These are phyloP conservation scores for Naganishia onofrii DNA, from an alignment of 768 basidiomycete genomes.

Conservation along the genomic window DNA sequence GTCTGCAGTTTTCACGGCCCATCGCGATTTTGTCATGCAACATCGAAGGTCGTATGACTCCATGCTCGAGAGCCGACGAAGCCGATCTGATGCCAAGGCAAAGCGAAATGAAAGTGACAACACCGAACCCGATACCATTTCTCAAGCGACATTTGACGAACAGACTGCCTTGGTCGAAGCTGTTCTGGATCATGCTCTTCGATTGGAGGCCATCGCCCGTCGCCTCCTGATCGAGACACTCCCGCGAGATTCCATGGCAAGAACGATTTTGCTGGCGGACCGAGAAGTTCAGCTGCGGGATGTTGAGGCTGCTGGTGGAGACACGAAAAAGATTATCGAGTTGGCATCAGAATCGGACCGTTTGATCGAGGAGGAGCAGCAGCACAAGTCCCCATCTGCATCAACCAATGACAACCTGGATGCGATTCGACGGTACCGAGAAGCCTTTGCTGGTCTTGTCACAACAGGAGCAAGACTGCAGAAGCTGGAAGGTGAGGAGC, in stretches of 20 bases:
- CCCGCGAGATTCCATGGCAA: slow-evolving; percentile 41
- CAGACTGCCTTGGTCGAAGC: neutral
- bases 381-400: neutral
- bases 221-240: slow-evolving; percentile 46
- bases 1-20: slow-evolving; percentile 38
- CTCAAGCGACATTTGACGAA: slow-evolving; percentile 8
- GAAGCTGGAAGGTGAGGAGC: slow-evolving; percentile 45
- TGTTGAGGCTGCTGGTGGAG: slow-evolving; percentile 40
- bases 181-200: slow-evolving; percentile 35
- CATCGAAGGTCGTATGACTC: slow-evolving; percentile 36
- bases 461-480: slow-evolving; percentile 43
- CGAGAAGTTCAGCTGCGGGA: slow-evolving; percentile 49
- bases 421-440: slow-evolving; percentile 40
- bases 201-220: slow-evolving; percentile 46
- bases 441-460: slow-evolving; percentile 47
- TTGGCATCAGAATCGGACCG: slow-evolving; percentile 38
- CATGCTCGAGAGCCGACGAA: neutral
- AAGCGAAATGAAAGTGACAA: neutral
- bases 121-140: neutral
- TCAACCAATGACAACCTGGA: slow-evolving; percentile 3
- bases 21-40: slow-evolving; percentile 42
- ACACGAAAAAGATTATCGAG: slow-evolving; percentile 35
- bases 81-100: neutral
- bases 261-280: slow-evolving; percentile 48
- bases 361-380: neutral